Conservation (phyloP, 805 yeast genomes). For the Starmerella ratchasimensis region DNA sequence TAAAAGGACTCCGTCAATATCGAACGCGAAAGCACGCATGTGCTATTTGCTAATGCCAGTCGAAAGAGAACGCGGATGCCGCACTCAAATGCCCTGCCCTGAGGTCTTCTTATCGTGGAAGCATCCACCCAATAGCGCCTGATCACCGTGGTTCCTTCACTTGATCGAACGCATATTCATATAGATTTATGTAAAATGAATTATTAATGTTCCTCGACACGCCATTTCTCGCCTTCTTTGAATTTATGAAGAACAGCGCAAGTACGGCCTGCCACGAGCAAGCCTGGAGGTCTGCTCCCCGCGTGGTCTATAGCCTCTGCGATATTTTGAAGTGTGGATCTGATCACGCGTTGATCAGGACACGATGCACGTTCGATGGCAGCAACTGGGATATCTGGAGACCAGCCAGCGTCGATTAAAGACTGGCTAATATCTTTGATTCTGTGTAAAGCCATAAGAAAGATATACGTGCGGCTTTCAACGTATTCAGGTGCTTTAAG, state of each 20-base stretch:
- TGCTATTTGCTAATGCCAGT: too few relatives aligned
- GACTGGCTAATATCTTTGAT: slow-evolving; percentile 27
- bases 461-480: slow-evolving; percentile 62
- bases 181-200: too few relatives aligned
- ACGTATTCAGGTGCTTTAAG: slow-evolving; percentile 70
- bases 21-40: slow-evolving; percentile 64
- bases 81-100: too few relatives aligned
- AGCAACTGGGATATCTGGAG: slow-evolving; percentile 57
- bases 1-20: slow-evolving; percentile 82
- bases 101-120: too few relatives aligned
- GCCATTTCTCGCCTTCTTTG: slow-evolving; percentile 28
- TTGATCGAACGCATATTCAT: too few relatives aligned
- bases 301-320: slow-evolving; percentile 59
- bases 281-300: slow-evolving; percentile 89
- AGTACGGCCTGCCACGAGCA: slow-evolving; percentile 67
- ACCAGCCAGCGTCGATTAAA: slow-evolving; percentile 53
- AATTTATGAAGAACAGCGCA: slow-evolving; percentile 40
- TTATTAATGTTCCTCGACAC: slow-evolving; percentile 32
- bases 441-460: slow-evolving; percentile 81
- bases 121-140: too few relatives aligned
- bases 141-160: too few relatives aligned
- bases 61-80: too few relatives aligned
- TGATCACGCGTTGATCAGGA: slow-evolving; percentile 75
- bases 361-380: slow-evolving; percentile 86
- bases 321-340: slow-evolving; percentile 55